Conservation (phyloP, 148 eudicot genomes). For the Camellia japonica region DNA sequence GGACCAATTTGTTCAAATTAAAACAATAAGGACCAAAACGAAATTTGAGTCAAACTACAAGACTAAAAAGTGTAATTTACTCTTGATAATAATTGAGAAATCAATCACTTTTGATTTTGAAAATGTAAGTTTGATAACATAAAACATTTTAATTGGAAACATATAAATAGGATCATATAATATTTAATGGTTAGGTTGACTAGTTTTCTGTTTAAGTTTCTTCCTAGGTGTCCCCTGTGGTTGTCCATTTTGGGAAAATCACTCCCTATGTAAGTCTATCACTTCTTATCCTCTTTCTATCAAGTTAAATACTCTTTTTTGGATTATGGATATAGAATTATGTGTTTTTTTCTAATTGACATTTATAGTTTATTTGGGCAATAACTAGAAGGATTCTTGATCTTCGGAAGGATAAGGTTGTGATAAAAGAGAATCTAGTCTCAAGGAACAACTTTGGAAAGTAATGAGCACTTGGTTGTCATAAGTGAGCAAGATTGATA, state of each 20-base stretch:
- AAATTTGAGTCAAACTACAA: too few relatives aligned
- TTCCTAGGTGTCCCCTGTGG: background rate
- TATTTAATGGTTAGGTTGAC: background rate
- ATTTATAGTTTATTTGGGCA: background rate
- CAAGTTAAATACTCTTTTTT: background rate
- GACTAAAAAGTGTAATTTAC: too few relatives aligned
- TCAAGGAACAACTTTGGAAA: slow-evolving; percentile 84
- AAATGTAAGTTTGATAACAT: too few relatives aligned
- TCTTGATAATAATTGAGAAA: too few relatives aligned
- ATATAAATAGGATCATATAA: too few relatives aligned
- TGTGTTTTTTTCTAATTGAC: background rate
- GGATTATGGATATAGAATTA: background rate
- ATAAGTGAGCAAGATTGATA: slow-evolving; percentile 86
- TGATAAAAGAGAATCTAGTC: slow-evolving; percentile 61
- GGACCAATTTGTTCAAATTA: too few relatives aligned
- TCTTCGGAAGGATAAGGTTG: slow-evolving; percentile 80
- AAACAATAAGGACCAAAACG: too few relatives aligned
- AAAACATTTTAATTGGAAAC: too few relatives aligned
- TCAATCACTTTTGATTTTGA: too few relatives aligned
- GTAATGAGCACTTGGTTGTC: slow-evolving; percentile 86
- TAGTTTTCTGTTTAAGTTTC: background rate
- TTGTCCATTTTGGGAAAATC: background rate
- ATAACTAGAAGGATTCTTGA: background rate
- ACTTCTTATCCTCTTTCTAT: background rate
- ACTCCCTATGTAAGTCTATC: background rate